phyloP scores from a whole-genome alignment of 768 basidiomycete genomes.

The Leccinum fibrillosum region DNA sequence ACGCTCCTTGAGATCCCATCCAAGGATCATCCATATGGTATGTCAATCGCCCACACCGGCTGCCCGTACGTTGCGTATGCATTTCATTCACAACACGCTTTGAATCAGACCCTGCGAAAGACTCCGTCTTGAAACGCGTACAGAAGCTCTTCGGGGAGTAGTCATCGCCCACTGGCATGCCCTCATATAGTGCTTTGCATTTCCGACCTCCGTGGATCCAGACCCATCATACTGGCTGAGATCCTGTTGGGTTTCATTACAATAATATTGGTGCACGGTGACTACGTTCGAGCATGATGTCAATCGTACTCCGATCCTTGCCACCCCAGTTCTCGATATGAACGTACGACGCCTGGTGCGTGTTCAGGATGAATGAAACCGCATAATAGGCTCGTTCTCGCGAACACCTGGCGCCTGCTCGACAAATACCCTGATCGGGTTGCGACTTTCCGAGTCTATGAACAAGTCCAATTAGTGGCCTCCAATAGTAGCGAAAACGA shows the following conservation, averaged over 20 bases:
- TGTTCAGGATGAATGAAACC: slow-evolving; percentile 49
- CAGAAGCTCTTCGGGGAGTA: slow-evolving; percentile 96
- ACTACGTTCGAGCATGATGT: slow-evolving; percentile 13
- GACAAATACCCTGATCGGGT: slow-evolving; percentile 66
- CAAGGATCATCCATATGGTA: slow-evolving; percentile 98
- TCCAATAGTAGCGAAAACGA: slow-evolving; percentile 18
- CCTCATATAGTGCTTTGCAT: slow-evolving; percentile 6
- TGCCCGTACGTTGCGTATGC: slow-evolving; percentile 2
- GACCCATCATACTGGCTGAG: slow-evolving; percentile 8
- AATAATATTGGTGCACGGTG: slow-evolving; percentile 17
- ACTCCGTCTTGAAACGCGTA: slow-evolving; percentile 93
- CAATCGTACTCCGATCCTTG: slow-evolving; percentile 9
- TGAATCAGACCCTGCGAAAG: slow-evolving; percentile 77
- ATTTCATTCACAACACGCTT: slow-evolving; percentile 19
- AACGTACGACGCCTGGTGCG: slow-evolving; percentile 7
- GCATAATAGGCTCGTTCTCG: slow-evolving; percentile 69
- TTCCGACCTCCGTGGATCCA: slow-evolving; percentile 7
- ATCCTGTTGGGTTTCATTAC: slow-evolving; percentile 25
- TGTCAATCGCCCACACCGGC: slow-evolving; percentile 21
- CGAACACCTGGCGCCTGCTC: slow-evolving; percentile 63
- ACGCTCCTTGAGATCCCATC: slow-evolving; percentile 96
- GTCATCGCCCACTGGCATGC: slow-evolving; percentile 14
- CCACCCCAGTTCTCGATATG: slow-evolving; percentile 10
- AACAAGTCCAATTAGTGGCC: slow-evolving; percentile 8
- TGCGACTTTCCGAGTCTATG: slow-evolving; percentile 58